These are phyloP conservation scores for Cytospora leucostoma DNA, from an alignment of 2,329 filamentous ascomycete species.

Conservation along the genomic window DNA sequence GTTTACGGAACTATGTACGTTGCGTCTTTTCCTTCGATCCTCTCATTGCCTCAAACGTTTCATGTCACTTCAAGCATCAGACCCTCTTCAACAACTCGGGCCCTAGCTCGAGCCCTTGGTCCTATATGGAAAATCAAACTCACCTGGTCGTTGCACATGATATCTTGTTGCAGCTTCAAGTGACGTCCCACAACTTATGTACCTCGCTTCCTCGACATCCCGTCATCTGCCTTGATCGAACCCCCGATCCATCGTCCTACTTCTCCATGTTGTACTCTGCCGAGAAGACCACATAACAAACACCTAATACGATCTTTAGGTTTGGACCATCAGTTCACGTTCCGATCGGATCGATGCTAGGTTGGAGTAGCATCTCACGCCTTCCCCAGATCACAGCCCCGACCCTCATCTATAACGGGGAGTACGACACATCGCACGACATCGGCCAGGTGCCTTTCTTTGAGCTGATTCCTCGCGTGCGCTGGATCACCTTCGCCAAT, in stretches of 20 bases:
- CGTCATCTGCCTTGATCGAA: too few species aligned
- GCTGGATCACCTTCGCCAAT: neutral
- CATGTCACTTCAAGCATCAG: too few species aligned
- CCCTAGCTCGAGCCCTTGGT: neutral
- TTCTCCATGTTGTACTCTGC: too few species aligned
- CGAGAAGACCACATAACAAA: neutral
- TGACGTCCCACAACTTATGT: too few species aligned
- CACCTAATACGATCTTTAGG: conserved; percentile 10
- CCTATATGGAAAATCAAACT: too few species aligned
- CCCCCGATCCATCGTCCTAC: too few species aligned
- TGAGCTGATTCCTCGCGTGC: conserved; percentile 2
- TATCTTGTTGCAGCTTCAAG: too few species aligned
- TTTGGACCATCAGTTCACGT: conserved; percentile 28
- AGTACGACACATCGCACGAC: conserved; percentile 34
- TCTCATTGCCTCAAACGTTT: too few species aligned
- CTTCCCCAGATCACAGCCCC: conserved; percentile 30
- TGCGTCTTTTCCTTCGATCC: neutral
- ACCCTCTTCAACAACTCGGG: too few species aligned
- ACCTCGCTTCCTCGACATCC: too few species aligned
- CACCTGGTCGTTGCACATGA: too few species aligned
- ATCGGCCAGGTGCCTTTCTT: conserved; percentile 20
- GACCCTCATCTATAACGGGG: conserved; percentile 33
- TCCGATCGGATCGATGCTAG: conserved; percentile 25
- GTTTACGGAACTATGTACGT: conserved; percentile 16
- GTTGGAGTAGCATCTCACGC: conserved; percentile 29